Conservation (phyloP, 1,284 basidiomycete species). For the Ganoderma boninense region DNA sequence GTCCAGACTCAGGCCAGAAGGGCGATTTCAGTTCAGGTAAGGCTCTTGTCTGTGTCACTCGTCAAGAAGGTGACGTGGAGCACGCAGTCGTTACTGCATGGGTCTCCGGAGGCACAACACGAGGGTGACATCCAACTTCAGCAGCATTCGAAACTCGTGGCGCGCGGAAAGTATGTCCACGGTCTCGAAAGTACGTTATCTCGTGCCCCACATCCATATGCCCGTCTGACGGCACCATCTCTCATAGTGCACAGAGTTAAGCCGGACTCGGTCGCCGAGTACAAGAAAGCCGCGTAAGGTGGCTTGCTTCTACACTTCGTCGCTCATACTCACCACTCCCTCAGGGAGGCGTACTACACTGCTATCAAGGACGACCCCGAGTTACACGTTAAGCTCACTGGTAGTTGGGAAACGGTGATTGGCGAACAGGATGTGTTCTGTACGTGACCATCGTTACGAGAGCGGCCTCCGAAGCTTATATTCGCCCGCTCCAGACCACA, state of each 20-base stretch:
- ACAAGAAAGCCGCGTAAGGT: conserved; percentile 88
- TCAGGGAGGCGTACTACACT: conserved; percentile 82
- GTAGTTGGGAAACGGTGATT: conserved; percentile 89
- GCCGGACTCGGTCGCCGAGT: conserved; percentile 81
- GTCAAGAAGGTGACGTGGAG: conserved; percentile 28
- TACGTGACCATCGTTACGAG: conserved; percentile 38
- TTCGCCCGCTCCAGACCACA: conserved; percentile 58
- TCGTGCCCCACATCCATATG: neutral
- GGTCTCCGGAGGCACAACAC: conserved; percentile 85
- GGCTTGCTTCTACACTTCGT: conserved; percentile 13
- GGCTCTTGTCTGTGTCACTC: conserved; percentile 18
- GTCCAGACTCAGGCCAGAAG: conserved; percentile 43
- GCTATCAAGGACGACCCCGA: conserved; percentile 77
- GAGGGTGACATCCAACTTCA: conserved; percentile 79
- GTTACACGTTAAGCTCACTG: conserved; percentile 86
- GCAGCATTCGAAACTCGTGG: conserved; percentile 87
- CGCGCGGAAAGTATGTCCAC: conserved; percentile 88
- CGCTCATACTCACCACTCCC: conserved; percentile 22
- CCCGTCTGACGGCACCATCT: neutral
- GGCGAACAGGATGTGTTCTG: conserved; percentile 89
- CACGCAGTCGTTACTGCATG: conserved; percentile 60
- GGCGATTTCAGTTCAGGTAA: conserved; percentile 70
- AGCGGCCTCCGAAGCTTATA: neutral
- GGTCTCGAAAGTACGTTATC: conserved; percentile 81
- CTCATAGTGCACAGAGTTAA: conserved; percentile 81